A percentile compares a stretch with the other conserved stretches of the same genome.
Conservation (phyloP, 2,329 filamentous ascomycete genomes). For the Penicillium sp. region DNA sequence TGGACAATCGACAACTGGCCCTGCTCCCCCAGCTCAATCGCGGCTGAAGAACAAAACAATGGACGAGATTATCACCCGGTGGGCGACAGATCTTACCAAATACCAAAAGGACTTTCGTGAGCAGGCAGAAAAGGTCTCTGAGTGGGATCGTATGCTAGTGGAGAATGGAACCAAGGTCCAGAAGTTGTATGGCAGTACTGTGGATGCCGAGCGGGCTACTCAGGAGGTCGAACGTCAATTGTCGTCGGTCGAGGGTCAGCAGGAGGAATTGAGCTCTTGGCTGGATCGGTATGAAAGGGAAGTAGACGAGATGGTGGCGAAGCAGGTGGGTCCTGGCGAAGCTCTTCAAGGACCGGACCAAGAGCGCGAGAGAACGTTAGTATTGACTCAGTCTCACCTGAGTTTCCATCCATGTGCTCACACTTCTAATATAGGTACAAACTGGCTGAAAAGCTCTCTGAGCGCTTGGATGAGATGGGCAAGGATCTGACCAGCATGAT, state of each 20-base stretch:
- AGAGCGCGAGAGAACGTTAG: conserved; percentile 85
- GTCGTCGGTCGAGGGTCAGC: conserved; percentile 82
- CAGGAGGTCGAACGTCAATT: conserved; percentile 92
- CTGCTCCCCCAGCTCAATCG: conserved; percentile 74
- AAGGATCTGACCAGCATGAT: conserved; percentile 94
- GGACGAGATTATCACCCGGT: conserved; percentile 96
- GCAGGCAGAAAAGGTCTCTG: conserved; percentile 80
- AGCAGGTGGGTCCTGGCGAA: conserved; percentile 72
- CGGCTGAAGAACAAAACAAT: conserved; percentile 97
- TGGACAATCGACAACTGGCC: conserved; percentile 73
- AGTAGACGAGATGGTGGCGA: conserved; percentile 81
- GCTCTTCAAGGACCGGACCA: conserved; percentile 84
- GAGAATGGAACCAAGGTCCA: conserved; percentile 95
- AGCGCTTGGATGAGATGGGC: conserved; percentile 88
- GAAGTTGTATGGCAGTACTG: conserved; percentile 85
- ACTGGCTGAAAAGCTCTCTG: conserved; percentile 86
- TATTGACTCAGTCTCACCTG: conserved; percentile 15
- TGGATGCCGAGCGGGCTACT: conserved; percentile 89
- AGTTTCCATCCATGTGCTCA: conserved; percentile 19
- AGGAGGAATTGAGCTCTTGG: conserved; percentile 84
- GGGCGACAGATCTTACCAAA: conserved; percentile 91
- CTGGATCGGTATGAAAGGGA: conserved; percentile 89
- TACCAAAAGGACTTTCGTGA: conserved; percentile 96
- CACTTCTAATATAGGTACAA: conserved; percentile 60
- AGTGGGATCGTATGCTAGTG: conserved; percentile 88